Percentiles rank a stretch among this genome's conserved stretches.
These are phyloP conservation scores for Fusarium hainanense DNA, from an alignment of 2,329 filamentous ascomycete species.

Conservation along the genomic window DNA sequence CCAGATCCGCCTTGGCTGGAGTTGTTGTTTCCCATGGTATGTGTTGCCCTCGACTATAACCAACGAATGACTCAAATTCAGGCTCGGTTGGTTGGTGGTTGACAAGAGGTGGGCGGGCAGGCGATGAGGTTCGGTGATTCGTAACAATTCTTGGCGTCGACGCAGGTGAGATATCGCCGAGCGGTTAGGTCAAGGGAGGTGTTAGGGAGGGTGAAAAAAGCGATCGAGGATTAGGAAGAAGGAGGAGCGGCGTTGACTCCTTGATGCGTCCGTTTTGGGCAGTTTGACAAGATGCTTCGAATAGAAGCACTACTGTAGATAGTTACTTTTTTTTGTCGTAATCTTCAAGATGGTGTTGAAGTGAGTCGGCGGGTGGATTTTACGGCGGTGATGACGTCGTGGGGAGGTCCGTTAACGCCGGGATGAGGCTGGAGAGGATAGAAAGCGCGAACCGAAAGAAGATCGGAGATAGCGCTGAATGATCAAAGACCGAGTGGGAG, in stretches of 20 bases:
- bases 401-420: constrained; percentile 41
- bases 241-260: constrained; percentile 57
- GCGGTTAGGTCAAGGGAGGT: constrained; percentile 33
- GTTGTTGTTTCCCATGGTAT: constrained; percentile 78
- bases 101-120: background rate
- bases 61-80: constrained; percentile 48
- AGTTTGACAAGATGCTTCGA: constrained; percentile 49
- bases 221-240: constrained; percentile 63
- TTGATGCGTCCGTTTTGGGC: constrained; percentile 63
- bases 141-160: constrained; percentile 32
- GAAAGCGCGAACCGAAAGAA: constrained; percentile 33
- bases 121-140: constrained; percentile 40
- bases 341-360: constrained; percentile 19
- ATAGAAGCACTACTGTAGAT: constrained; percentile 34
- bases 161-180: constrained; percentile 12
- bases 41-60: constrained; percentile 33
- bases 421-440: constrained; percentile 38
- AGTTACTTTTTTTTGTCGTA: background rate
- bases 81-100: constrained; percentile 41
- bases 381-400: constrained; percentile 47
- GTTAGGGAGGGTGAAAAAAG: constrained; percentile 65
- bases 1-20: constrained; percentile 67
- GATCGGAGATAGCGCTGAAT: constrained; percentile 41
- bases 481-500: constrained; percentile 34
- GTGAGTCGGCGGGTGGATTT: constrained; percentile 39